Evolutionary conservation across 306 rosid genomes (phyloP).

Genomic region (Parietaria judaica): DNA sequence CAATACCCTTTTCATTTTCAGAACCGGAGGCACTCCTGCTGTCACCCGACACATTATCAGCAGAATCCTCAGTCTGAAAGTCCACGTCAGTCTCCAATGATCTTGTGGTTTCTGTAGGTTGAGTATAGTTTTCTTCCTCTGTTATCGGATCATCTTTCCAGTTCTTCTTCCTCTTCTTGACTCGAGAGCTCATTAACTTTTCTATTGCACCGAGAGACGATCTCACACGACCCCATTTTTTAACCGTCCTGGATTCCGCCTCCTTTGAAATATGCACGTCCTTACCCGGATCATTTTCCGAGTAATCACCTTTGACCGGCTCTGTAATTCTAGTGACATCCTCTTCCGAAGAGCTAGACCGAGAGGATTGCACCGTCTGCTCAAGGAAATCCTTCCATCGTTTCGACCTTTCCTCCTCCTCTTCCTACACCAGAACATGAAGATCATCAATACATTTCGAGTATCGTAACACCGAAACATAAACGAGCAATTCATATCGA

Average conservation of each 20-base stretch:
- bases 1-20: not conserved
- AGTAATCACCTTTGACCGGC: conserved; percentile 28
- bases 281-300: conserved; percentile 35
- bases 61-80: conserved; percentile 24
- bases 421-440: conserved; percentile 42
- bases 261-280: conserved; percentile 36
- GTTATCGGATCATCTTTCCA: conserved; percentile 28
- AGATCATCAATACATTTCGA: too few species aligned
- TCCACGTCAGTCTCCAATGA: conserved; percentile 21
- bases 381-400: conserved; percentile 74
- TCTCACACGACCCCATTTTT: conserved; percentile 57
- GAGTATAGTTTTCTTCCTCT: conserved; percentile 28
- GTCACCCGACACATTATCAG: conserved; percentile 20
- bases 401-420: conserved; percentile 71
- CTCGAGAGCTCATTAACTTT: conserved; percentile 49
- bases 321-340: conserved; percentile 26
- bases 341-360: conserved; percentile 29
- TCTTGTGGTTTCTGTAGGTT: conserved; percentile 38
- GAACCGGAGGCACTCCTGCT: conserved; percentile 6
- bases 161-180: conserved; percentile 34
- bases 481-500: not conserved
- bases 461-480: too few species aligned
- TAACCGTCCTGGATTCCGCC: conserved; percentile 35
- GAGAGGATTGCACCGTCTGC: conserved; percentile 33
- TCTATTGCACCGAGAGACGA: conserved; percentile 54